These are phyloP conservation scores for Teunomyces kruisii DNA, from an alignment of 805 yeast genomes.

Conservation along the genomic window DNA sequence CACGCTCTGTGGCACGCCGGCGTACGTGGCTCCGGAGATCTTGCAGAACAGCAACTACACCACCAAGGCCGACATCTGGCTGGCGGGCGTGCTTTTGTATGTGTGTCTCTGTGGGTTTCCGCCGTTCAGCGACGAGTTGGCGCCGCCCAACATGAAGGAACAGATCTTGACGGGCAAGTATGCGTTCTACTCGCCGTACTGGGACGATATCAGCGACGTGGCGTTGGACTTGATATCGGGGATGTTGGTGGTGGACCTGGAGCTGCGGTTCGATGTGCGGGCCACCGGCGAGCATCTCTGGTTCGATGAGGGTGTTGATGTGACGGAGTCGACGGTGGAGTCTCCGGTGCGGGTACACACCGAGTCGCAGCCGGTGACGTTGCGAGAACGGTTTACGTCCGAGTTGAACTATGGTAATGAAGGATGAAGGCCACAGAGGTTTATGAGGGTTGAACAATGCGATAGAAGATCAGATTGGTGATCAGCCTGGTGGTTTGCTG, in stretches of 20 bases:
- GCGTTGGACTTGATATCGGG: slow-evolving; percentile 66
- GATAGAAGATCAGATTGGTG: too few species aligned
- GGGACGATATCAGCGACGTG: slow-evolving; percentile 68
- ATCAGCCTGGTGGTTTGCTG: too few species aligned
- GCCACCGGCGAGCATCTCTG: slow-evolving; percentile 45
- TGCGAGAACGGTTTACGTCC: slow-evolving; percentile 25
- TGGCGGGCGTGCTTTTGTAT: slow-evolving; percentile 73
- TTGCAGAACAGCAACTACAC: slow-evolving; percentile 56
- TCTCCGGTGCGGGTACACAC: background rate
- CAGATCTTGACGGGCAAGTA: slow-evolving; percentile 66
- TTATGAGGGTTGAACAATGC: too few species aligned
- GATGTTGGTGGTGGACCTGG: slow-evolving; percentile 54
- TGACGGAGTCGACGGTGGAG: slow-evolving; percentile 7
- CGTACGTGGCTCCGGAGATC: slow-evolving; percentile 85
- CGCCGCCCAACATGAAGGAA: slow-evolving; percentile 75
- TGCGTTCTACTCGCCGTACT: slow-evolving; percentile 77
- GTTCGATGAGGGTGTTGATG: slow-evolving; percentile 26
- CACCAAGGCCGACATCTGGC: slow-evolving; percentile 79
- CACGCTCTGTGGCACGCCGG: slow-evolving; percentile 84
- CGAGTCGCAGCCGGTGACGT: slow-evolving; percentile 24
- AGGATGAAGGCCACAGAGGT: too few species aligned
- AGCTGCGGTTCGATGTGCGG: slow-evolving; percentile 40
- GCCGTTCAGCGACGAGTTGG: slow-evolving; percentile 79
- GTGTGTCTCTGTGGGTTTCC: slow-evolving; percentile 85
- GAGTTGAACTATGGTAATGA: slow-evolving; percentile 14